These are phyloP conservation scores for Cryptococcus jaspeensis DNA, from an alignment of 1,284 basidiomycete genomes.

Conservation along the genomic window DNA sequence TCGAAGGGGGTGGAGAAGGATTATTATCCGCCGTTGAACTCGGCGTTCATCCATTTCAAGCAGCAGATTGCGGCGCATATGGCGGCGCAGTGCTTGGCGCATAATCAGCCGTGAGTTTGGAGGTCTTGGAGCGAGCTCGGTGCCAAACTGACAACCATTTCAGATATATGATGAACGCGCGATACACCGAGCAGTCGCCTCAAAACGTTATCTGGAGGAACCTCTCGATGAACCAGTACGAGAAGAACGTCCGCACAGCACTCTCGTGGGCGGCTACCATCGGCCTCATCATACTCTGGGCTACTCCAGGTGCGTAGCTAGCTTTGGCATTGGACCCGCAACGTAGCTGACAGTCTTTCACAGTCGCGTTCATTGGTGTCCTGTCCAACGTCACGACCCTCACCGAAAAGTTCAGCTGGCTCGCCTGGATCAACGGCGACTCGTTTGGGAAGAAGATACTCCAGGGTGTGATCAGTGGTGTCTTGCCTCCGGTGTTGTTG, in stretches of 20 bases:
- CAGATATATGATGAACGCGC: slow-evolving; percentile 59
- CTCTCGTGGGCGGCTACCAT: slow-evolving; percentile 57
- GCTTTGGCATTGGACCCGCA: no score
- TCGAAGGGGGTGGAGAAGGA: slow-evolving; percentile 49
- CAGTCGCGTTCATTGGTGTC: slow-evolving; percentile 54
- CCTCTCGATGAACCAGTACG: slow-evolving; percentile 79
- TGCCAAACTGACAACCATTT: no score
- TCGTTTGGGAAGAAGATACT: slow-evolving; percentile 42
- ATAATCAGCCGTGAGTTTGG: slow-evolving; percentile 68
- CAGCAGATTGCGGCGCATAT: slow-evolving; percentile 90
- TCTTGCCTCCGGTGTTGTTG: slow-evolving; percentile 68
- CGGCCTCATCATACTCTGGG: slow-evolving; percentile 67
- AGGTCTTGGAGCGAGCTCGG: background rate
- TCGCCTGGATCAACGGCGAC: slow-evolving; percentile 61
- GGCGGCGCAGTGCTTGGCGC: slow-evolving; percentile 67
- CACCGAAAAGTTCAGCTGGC: slow-evolving; percentile 56
- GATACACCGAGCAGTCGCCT: slow-evolving; percentile 66
- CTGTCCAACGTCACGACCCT: slow-evolving; percentile 56
- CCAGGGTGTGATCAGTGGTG: slow-evolving; percentile 63
- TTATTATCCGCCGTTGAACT: slow-evolving; percentile 65
- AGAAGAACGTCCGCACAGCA: slow-evolving; percentile 62
- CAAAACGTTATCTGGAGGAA: slow-evolving; percentile 69
- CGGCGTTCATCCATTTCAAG: slow-evolving; percentile 91
- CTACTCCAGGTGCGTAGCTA: slow-evolving; percentile 57
- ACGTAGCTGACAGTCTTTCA: background rate